These are phyloP conservation scores for Viridothelium virens DNA, from an alignment of 495 filamentous ascomycete genomes.

Conservation along the genomic window DNA sequence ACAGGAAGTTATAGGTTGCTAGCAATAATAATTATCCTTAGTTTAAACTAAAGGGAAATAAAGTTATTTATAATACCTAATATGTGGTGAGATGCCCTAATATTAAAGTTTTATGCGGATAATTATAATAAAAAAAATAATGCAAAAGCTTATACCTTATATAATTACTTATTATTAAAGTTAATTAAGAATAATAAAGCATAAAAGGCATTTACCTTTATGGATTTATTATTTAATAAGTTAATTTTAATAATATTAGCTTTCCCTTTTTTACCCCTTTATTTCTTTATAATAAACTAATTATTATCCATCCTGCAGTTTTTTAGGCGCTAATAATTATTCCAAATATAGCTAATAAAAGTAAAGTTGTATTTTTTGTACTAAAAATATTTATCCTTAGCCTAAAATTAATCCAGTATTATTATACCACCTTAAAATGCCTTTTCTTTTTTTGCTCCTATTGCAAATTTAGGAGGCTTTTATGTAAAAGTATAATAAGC, in stretches of 20 bases:
- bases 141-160: background rate
- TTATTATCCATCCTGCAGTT: background rate
- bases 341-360: background rate
- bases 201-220: background rate
- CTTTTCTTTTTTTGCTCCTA: no score
- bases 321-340: background rate
- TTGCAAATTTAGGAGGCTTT: background rate
- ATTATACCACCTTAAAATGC: no score
- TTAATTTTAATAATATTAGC: background rate
- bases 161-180: background rate
- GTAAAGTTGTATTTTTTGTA: background rate
- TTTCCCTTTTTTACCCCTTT: background rate
- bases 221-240: background rate
- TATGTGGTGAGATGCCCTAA: background rate
- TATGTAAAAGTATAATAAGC: background rate
- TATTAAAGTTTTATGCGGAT: background rate
- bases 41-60: background rate
- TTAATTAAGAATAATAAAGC: background rate
- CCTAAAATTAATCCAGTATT: no score
- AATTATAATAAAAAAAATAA: background rate
- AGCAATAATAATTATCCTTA: background rate
- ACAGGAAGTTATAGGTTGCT: background rate
- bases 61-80: background rate
- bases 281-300: background rate
- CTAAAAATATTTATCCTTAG: background rate